Base-by-base conservation (phyloP, 1,284 basidiomycete genomes). In the Pseudozyma thailandica region DNA sequence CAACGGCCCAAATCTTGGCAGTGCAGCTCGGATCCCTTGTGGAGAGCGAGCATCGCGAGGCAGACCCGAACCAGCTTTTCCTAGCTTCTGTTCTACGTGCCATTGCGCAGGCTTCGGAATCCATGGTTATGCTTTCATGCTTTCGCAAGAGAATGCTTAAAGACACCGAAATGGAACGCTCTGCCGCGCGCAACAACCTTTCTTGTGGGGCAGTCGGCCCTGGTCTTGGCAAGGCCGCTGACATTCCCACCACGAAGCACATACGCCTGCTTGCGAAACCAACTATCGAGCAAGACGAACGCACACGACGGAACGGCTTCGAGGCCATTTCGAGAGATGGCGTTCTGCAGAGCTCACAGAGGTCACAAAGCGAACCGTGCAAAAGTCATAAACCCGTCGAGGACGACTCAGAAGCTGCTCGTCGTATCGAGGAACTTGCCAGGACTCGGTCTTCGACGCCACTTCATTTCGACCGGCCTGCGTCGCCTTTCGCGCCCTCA, bases 111-210 rank as follows among this genome's bases (percentile, higher is more conserved):
- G 50, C 38, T 20, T 9, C 38, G 3, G 61, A 64, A 38, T 50
- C 61, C 16, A 35, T 46, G 41, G 26, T 35, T 2, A 53, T 64
- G 61, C 5, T 58, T 2, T 35, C 28, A 1, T 64, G 54, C 54
- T 64, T 50, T 31, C 50, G 61, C 16, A 42, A 52, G 18, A 41
- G 41, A 16, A 58, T 50, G 33, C 21, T 60, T 3, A 15, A 28
- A 27, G 15, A 18, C 21, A 10, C 18, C 41, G 6, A n/a, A n/a
- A n/a, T n/a, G n/a, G n/a, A n/a, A n/a, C n/a, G n/a, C n/a, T n/a
- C n/a, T n/a, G n/a, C n/a, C n/a, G n/a, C n/a, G n/a, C n/a, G n/a
- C n/a, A n/a, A n/a, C n/a, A n/a, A n/a, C n/a, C n/a, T n/a, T n/a
- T n/a, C n/a, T n/a, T n/a, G n/a, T n/a, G n/a, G n/a, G n/a, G n/a